Conservation (phyloP, 2,329 filamentous ascomycete genomes). For the Nannizzia gypsea region DNA sequence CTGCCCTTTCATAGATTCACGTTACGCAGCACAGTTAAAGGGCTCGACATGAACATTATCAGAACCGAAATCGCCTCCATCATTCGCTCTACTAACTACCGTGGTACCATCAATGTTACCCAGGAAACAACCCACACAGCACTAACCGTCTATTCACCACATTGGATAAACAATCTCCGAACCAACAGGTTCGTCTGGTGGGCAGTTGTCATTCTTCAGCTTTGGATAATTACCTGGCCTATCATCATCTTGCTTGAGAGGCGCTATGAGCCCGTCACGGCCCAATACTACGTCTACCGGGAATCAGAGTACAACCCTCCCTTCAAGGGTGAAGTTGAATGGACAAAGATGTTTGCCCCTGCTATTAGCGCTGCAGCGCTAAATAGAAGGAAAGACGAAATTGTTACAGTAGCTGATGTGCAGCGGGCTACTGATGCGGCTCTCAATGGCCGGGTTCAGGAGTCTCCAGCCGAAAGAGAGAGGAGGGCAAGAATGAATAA, state of each 20-base stretch:
- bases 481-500: constrained; percentile 17
- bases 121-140: constrained; percentile 18
- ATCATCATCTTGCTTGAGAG: constrained; percentile 28
- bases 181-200: constrained; percentile 26
- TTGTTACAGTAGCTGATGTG: constrained; percentile 16
- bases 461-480: constrained; percentile 14
- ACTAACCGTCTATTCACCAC: constrained; percentile 29
- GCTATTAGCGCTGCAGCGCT: constrained; percentile 29
- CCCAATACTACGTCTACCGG: constrained; percentile 23
- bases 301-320: constrained; percentile 12
- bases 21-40: constrained; percentile 19
- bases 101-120: constrained; percentile 22
- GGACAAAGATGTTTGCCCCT: constrained; percentile 24
- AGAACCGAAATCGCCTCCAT: constrained; percentile 23
- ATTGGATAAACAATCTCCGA: constrained; percentile 29
- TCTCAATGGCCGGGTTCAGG: neutral
- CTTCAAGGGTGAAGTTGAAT: constrained; percentile 18
- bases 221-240: constrained; percentile 32
- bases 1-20: constrained; percentile 18
- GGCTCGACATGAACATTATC: constrained; percentile 18
- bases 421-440: neutral
- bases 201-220: constrained; percentile 26
- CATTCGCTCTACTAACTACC: constrained; percentile 30
- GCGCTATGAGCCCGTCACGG: constrained; percentile 25
- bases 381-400: constrained; percentile 17